Evolutionary conservation across 2,329 filamentous ascomycete species (phyloP).

Genomic region (Cordyceps javanica): DNA sequence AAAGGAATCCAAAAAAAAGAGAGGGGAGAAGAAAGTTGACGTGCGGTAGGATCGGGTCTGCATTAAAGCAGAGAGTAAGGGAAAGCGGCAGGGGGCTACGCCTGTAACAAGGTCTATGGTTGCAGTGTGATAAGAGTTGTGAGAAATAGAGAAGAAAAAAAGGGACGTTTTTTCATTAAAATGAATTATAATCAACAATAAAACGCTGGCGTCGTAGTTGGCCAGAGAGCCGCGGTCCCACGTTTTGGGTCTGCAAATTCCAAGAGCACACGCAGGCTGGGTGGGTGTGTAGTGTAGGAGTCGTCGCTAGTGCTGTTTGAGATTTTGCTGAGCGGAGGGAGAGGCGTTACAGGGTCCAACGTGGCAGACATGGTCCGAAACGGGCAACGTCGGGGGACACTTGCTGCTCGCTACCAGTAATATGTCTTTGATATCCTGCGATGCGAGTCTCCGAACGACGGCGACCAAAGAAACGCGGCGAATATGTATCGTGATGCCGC

Average conservation of each 20-base stretch:
- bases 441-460: not conserved
- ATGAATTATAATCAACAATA: not conserved
- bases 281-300: not conserved
- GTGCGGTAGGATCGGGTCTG: not conserved
- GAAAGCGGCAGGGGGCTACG: not conserved
- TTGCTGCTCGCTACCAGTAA: not conserved
- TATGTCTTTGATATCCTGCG: no score
- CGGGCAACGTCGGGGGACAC: not conserved
- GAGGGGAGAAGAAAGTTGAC: not conserved
- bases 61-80: not conserved
- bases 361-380: conserved; percentile 5
- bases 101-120: not conserved
- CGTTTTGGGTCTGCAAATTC: not conserved
- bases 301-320: conserved; percentile 6
- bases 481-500: not conserved
- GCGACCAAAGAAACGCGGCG: not conserved
- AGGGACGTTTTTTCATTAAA: not conserved
- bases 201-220: not conserved
- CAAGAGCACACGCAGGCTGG: not conserved
- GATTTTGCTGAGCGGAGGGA: not conserved
- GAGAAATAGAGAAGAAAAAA: not conserved
- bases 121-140: not conserved
- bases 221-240: not conserved
- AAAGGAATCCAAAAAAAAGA: not conserved
- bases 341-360: not conserved